Percentiles rank a stretch among this genome's conserved stretches.
Evolutionary conservation across 345 rosid genomes (phyloP).

Genomic region (Hypericum perforatum): DNA sequence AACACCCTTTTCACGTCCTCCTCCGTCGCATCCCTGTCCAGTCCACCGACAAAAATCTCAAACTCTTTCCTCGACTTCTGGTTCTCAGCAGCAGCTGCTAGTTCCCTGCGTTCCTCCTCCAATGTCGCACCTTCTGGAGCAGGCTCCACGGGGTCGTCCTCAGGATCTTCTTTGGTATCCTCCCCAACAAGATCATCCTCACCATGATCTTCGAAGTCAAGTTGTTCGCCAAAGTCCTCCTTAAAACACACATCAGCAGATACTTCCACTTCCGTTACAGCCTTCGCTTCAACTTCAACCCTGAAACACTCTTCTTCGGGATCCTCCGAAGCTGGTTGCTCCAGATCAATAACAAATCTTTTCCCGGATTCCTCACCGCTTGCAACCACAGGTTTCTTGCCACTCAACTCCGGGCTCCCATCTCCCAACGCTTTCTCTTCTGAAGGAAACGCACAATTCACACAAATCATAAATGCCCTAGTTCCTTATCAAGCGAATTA

Average conservation of each 20-base stretch:
- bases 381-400: constrained; percentile 4
- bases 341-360: background rate
- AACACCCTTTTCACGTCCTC: constrained; percentile 47
- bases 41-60: constrained; percentile 55
- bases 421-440: constrained; percentile 15
- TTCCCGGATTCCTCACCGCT: constrained; percentile 2
- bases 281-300: background rate
- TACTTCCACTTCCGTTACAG: constrained; percentile 10
- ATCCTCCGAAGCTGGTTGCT: no score
- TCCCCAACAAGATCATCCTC: constrained; percentile 20
- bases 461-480: background rate
- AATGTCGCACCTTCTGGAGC: constrained; percentile 29
- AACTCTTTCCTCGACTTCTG: constrained; percentile 45
- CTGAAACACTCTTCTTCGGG: no score
- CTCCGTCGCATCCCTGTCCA: constrained; percentile 49
- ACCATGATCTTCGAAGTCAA: constrained; percentile 45
- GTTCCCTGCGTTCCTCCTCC: constrained; percentile 43
- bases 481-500: no score
- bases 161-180: constrained; percentile 22
- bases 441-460: constrained; percentile 8
- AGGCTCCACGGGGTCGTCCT: constrained; percentile 31
- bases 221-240: constrained; percentile 41
- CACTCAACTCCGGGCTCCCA: background rate
- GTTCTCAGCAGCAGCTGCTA: constrained; percentile 37
- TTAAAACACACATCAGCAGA: background rate